Conservation (phyloP, 169 alveolate species). For the Cryptosporidium meleagridis region DNA sequence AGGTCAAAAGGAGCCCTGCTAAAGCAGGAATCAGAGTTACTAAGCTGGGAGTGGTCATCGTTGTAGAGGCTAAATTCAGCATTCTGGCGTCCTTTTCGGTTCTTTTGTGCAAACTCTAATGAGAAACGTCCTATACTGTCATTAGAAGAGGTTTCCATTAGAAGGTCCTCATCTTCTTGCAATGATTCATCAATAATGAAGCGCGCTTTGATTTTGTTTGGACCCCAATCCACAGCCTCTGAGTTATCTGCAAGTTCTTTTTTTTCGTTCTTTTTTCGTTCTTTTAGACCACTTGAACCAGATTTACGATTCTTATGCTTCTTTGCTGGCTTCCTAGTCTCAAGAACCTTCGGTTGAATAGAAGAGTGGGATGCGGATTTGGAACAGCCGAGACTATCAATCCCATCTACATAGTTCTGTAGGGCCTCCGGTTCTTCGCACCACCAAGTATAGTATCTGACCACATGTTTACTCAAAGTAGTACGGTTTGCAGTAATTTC, state of each 20-base stretch:
- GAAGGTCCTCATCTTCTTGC: not conserved
- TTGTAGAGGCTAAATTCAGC: not conserved
- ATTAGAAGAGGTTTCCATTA: slow-evolving; percentile 15
- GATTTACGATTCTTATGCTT: slow-evolving; percentile 11
- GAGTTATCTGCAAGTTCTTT: not conserved
- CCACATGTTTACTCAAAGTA: slow-evolving; percentile 89
- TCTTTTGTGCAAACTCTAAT: not conserved
- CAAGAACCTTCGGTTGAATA: slow-evolving; percentile 26
- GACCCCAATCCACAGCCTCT: not conserved
- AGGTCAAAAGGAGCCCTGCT: slow-evolving; percentile 62
- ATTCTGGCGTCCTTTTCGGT: not conserved
- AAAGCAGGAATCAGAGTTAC: slow-evolving; percentile 27
- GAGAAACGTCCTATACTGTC: slow-evolving; percentile 24
- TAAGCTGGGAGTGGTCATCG: not conserved
- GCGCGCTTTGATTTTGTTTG: not conserved
- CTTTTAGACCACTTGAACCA: not conserved
- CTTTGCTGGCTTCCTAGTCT: not conserved
- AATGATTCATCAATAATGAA: not conserved
- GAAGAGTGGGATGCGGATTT: slow-evolving; percentile 77
- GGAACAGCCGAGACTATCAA: slow-evolving; percentile 80
- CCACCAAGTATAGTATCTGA: slow-evolving; percentile 93
- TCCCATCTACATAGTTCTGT: slow-evolving; percentile 82
- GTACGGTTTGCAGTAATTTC: slow-evolving; percentile 91
- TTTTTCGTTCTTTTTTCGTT: not conserved
- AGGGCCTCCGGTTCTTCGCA: slow-evolving; percentile 91